These are phyloP conservation scores for Sextonia rubra DNA, from an alignment of 164 flowering plant genomes.

Conservation along the genomic window DNA sequence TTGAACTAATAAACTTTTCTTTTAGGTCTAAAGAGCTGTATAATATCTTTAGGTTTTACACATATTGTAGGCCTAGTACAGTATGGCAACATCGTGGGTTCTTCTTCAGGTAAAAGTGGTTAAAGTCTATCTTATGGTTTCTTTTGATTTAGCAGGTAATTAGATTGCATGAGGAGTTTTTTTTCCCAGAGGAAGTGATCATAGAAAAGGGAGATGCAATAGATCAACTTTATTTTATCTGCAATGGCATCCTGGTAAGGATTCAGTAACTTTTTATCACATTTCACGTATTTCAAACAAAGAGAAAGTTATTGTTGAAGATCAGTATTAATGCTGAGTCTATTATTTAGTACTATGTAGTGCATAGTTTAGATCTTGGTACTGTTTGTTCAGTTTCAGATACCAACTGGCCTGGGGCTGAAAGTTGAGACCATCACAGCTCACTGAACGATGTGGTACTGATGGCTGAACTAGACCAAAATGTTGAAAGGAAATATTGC, in stretches of 20 bases:
- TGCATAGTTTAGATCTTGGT: background rate
- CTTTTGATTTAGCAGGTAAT: conserved; percentile 47
- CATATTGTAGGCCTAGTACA: no score
- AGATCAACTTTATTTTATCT: conserved; percentile 81
- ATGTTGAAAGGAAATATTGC: no score
- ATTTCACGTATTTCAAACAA: background rate
- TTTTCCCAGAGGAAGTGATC: conserved; percentile 81
- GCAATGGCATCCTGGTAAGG: conserved; percentile 66
- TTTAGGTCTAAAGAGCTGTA: conserved; percentile 31
- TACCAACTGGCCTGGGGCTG: background rate
- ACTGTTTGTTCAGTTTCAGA: background rate
- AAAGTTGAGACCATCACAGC: no score
- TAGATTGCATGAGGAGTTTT: conserved; percentile 76
- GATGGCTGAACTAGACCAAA: no score
- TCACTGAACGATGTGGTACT: background rate
- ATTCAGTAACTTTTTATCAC: background rate
- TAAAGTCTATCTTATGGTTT: conserved; percentile 1
- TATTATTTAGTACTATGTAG: background rate
- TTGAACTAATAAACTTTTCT: background rate
- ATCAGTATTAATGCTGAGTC: background rate
- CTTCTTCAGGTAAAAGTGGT: background rate
- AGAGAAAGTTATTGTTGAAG: no score
- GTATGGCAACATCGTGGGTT: background rate
- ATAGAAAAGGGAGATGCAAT: conserved; percentile 76
- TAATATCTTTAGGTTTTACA: background rate